These are phyloP conservation scores for Limtongia smithiae DNA, from an alignment of 805 yeast species.

Conservation along the genomic window DNA sequence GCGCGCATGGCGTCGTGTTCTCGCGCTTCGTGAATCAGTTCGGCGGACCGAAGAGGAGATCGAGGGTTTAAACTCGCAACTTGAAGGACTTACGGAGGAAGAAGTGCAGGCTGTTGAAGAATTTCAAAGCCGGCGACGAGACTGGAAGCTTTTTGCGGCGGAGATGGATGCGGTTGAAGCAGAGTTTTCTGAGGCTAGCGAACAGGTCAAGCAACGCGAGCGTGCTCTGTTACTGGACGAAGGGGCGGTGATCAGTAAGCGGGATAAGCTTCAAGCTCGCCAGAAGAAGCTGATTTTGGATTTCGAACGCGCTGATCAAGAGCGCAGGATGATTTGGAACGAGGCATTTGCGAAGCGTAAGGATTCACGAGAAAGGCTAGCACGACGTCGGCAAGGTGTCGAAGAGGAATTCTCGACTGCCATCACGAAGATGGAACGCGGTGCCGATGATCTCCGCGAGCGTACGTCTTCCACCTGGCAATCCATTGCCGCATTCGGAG, in stretches of 20 bases:
- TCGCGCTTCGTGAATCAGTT: slow-evolving; percentile 48
- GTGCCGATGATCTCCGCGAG: slow-evolving; percentile 32
- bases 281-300: slow-evolving; percentile 31
- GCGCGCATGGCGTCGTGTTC: slow-evolving; percentile 51
- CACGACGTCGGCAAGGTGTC: slow-evolving; percentile 34
- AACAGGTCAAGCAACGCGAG: slow-evolving; percentile 23
- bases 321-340: slow-evolving; percentile 28
- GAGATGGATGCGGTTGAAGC: slow-evolving; percentile 19
- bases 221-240: slow-evolving; percentile 30
- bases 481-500: slow-evolving; percentile 10
- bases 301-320: slow-evolving; percentile 33
- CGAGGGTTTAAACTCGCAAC: slow-evolving; percentile 17
- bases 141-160: slow-evolving; percentile 28
- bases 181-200: slow-evolving; percentile 15
- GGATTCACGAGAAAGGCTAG: slow-evolving; percentile 31
- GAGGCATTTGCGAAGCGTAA: slow-evolving; percentile 32
- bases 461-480: slow-evolving; percentile 27
- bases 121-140: slow-evolving; percentile 11
- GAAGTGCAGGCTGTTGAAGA: background rate
- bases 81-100: slow-evolving; percentile 16
- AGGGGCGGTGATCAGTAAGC: slow-evolving; percentile 26
- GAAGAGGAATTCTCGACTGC: slow-evolving; percentile 37
- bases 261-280: slow-evolving; percentile 33
- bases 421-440: slow-evolving; percentile 37
- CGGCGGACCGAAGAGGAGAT: slow-evolving; percentile 40